phyloP scores from a whole-genome alignment of 306 rosid genomes.

The Crataegus laevigata region DNA sequence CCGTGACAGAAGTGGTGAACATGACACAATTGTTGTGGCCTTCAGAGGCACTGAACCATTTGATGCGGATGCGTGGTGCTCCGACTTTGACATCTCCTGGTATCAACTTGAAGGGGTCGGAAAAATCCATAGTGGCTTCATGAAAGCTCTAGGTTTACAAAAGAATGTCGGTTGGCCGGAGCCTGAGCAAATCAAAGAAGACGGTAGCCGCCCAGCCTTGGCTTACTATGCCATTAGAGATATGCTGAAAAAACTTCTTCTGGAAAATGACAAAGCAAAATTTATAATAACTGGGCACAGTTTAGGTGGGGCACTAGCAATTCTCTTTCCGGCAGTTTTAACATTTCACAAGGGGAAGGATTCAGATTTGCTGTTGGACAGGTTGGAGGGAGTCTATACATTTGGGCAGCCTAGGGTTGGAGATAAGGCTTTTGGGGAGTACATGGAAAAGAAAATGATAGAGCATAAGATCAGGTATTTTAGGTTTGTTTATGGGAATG shows the following conservation, averaged over 20 bases:
- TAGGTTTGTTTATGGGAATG: constrained; percentile 63
- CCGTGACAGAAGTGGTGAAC: constrained; percentile 34
- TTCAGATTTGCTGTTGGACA: constrained; percentile 32
- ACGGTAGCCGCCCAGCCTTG: constrained; percentile 15
- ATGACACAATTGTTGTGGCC: constrained; percentile 55
- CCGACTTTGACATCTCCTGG: constrained; percentile 79
- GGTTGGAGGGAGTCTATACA: constrained; percentile 64
- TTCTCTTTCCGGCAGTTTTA: constrained; percentile 24
- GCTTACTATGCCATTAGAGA: constrained; percentile 48
- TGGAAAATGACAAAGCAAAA: constrained; percentile 3
- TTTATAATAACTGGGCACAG: constrained; percentile 23
- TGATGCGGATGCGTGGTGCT: constrained; percentile 71
- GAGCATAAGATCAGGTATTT: constrained; percentile 31
- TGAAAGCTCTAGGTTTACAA: constrained; percentile 70
- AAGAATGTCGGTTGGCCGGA: constrained; percentile 49
- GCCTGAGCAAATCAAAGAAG: constrained; percentile 27
- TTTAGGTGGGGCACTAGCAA: constrained; percentile 27
- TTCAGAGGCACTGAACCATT: constrained; percentile 75
- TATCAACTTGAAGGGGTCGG: constrained; percentile 46
- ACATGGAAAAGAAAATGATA: constrained; percentile 35
- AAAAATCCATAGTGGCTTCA: constrained; percentile 65
- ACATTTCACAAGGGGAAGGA: constrained; percentile 47
- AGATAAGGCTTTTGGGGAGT: constrained; percentile 28
- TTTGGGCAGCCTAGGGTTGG: constrained; percentile 87
- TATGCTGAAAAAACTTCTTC: not conserved